Conservation (phyloP, 306 rosid genomes). For the Cicer cuneatum region DNA sequence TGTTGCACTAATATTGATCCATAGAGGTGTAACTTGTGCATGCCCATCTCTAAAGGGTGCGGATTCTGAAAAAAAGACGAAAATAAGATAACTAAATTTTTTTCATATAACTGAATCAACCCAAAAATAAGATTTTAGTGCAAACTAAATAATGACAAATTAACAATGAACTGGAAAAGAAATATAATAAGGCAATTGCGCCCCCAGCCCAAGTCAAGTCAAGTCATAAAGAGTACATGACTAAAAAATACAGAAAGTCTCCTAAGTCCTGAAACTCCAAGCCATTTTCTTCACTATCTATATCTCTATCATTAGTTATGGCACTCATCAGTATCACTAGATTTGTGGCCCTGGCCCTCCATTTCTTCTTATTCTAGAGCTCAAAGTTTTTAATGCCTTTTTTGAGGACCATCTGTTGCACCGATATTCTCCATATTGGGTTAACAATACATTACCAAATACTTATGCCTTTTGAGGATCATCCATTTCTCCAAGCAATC, state of each 20-base stretch:
- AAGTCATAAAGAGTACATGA: too few relatives aligned
- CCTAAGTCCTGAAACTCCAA: background rate
- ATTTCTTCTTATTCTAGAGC: background rate
- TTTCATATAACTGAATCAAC: background rate
- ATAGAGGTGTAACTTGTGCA: constrained; percentile 35
- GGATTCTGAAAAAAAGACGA: background rate
- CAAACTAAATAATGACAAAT: background rate
- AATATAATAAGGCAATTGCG: background rate
- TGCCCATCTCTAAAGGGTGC: background rate
- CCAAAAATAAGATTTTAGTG: background rate
- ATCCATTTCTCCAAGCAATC: background rate
- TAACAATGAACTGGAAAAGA: background rate
- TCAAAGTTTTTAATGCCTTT: background rate
- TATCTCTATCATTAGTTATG: background rate
- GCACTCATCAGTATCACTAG: background rate
- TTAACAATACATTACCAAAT: too few relatives aligned
- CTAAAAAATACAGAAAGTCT: too few relatives aligned
- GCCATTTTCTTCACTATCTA: background rate
- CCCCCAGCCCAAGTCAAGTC: too few relatives aligned
- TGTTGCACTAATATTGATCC: constrained; percentile 18
- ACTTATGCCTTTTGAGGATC: background rate
- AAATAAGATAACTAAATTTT: background rate
- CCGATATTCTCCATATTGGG: too few relatives aligned
- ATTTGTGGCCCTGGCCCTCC: constrained; percentile 2
- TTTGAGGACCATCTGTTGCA: background rate